Base-by-base conservation (phyloP, 192 early-diverging fungal species). In the Linderina pennispora region DNA sequence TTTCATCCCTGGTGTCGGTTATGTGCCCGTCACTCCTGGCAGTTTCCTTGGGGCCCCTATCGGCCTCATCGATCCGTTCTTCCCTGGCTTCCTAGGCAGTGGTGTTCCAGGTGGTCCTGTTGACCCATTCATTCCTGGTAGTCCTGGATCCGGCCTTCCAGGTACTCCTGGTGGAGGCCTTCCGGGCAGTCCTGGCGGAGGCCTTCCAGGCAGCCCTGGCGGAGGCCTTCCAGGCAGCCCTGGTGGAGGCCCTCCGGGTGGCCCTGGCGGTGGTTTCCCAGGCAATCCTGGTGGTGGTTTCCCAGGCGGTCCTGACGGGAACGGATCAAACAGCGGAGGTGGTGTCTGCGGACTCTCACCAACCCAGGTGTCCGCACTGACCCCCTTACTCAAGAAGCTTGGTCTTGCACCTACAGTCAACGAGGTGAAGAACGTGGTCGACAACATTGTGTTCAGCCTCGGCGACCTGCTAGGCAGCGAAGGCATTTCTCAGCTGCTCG, bases 351-450 rank as follows among this genome's bases (percentile, higher is more conserved):
- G 65, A 3, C 53, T 69, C 13, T 57, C 65, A 8, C 53, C 58
- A 0, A 39, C 28, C 40, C 65, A 69, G 40, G 62, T 69, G 23
- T 69, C 65, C 1, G 65, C 65, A 0, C 58, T 69, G 32, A 69
- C 65, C 11, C 65, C 65, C 1, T 53, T 69, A 8, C 65, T 69
- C 36, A 48, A 69, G 50, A 61, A 61, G 49, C 58, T 69, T 3
- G 65, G 65, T 13, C 54, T 69, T 1, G 56, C 58, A 1, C 52
- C 54, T 31, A 69, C 65, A 0, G 58, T 69, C 25, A 38, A 69
- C n/a, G 65, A 58, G 1, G 65, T 69, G 23, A 69, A 69, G 46
- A 48, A 62, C 45, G 58, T 69, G 25, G 65, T 69, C 23, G 49
- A 69, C 26, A 61, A 61, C n/a, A 31, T 69, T 1, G 34, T 57